A percentile compares a stretch with the other conserved stretches of the same genome.
These are phyloP conservation scores for Teratosphaeria epicoccoides DNA, from an alignment of 2,329 filamentous ascomycete genomes.

Conservation along the genomic window DNA sequence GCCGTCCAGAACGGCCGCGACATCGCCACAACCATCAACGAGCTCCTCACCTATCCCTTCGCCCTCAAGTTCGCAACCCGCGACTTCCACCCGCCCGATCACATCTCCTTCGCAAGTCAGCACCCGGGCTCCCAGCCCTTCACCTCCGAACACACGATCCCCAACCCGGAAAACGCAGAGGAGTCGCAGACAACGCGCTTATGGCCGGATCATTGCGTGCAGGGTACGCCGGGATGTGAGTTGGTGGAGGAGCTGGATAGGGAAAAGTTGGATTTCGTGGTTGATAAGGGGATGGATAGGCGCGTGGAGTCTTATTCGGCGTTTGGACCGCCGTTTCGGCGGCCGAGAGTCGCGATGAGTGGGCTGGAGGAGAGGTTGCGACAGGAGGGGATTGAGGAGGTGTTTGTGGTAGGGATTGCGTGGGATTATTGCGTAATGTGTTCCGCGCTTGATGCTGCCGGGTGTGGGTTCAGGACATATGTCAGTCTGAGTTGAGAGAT, in stretches of 20 bases:
- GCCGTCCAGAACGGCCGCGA: conserved; percentile 64
- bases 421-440: conserved; percentile 80
- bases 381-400: conserved; percentile 55
- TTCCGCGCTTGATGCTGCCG: conserved; percentile 67
- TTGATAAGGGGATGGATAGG: conserved; percentile 68
- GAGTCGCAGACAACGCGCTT: conserved; percentile 52
- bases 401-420: conserved; percentile 78
- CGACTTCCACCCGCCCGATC: conserved; percentile 75
- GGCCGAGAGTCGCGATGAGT: conserved; percentile 48
- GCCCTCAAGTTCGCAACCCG: conserved; percentile 70
- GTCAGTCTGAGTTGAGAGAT: conserved; percentile 32
- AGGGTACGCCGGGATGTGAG: conserved; percentile 58
- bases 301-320: conserved; percentile 88
- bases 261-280: conserved; percentile 48
- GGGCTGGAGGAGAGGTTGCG: conserved; percentile 52
- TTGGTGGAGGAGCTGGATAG: conserved; percentile 62
- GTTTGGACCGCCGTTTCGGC: conserved; percentile 69
- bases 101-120: conserved; percentile 82
- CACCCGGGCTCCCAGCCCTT: conserved; percentile 61
- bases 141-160: conserved; percentile 51
- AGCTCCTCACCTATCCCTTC: conserved; percentile 62
- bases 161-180: conserved; percentile 57
- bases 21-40: conserved; percentile 62
- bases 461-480: conserved; percentile 65
- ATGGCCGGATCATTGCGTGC: conserved; percentile 88